phyloP scores from a whole-genome alignment of 441 rosid species.

The Populus hybrid region DNA sequence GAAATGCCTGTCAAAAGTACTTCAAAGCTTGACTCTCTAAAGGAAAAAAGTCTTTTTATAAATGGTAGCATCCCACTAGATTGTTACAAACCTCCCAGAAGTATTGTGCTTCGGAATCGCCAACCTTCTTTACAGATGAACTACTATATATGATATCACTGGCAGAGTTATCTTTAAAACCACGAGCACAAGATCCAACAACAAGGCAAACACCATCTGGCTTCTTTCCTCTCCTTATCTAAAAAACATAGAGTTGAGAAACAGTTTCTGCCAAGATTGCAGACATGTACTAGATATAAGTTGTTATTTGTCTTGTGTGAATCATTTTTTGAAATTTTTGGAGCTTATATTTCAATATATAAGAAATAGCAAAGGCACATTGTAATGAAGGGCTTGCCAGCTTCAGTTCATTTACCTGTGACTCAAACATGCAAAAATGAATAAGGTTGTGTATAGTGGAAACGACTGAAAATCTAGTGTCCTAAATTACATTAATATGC shows the following conservation, averaged over 20 bases:
- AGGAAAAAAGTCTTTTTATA: conserved; percentile 1
- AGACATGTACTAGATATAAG: conserved; percentile 8
- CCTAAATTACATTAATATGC: neutral
- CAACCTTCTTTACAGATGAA: conserved; percentile 63
- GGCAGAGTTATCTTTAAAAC: conserved; percentile 65
- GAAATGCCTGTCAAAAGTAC: conserved; percentile 73
- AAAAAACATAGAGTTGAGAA: conserved; percentile 17
- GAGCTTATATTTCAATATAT: neutral
- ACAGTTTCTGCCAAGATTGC: conserved; percentile 3
- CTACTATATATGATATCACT: conserved; percentile 91
- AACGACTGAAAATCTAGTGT: too few relatives aligned
- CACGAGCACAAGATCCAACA: conserved; percentile 94
- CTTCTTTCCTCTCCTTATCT: conserved; percentile 83
- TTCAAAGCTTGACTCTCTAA: conserved; percentile 14
- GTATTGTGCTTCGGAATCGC: conserved; percentile 63
- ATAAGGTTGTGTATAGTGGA: too few relatives aligned
- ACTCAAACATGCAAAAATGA: neutral
- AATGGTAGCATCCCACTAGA: conserved; percentile 1
- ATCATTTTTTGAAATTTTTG: neutral
- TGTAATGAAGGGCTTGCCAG: neutral
- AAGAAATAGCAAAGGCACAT: neutral
- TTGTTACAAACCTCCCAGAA: conserved; percentile 86
- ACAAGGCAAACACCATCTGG: conserved; percentile 98
- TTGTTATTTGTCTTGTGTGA: neutral
- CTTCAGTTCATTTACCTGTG: neutral